Conservation (phyloP, 768 basidiomycete genomes). For the Auricularia auricula-judae region DNA sequence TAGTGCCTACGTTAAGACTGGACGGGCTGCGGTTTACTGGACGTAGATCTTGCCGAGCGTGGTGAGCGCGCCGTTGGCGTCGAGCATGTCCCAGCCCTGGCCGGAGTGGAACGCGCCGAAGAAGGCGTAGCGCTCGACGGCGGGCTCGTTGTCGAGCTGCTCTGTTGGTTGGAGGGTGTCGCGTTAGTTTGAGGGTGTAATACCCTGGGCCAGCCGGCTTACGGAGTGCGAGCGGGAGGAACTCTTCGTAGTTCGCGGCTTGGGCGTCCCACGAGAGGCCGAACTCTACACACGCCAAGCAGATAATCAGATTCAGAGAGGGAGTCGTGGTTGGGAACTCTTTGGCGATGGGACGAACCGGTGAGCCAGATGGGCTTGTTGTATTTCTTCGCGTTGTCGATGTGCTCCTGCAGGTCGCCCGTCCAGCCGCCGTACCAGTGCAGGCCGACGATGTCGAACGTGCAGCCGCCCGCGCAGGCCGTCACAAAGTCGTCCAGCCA, state of each 20-base stretch:
- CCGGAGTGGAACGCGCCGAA: conserved; percentile 8
- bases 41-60: conserved; percentile 6
- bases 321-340: not conserved
- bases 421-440: conserved; percentile 9
- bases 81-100: conserved; percentile 7
- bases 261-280: conserved; percentile 5
- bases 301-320: not conserved
- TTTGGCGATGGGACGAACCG: not conserved
- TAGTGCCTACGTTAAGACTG: too few relatives aligned
- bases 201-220: not conserved
- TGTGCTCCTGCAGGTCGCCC: conserved; percentile 4
- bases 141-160: conserved; percentile 5
- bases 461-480: not conserved
- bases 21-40: not conserved
- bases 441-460: not conserved
- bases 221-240: conserved; percentile 5
- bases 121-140: conserved; percentile 6
- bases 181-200: not conserved
- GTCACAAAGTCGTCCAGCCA: not conserved
- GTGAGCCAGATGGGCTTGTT: conserved; percentile 5
- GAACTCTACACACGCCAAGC: conserved; percentile 2
- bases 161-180: not conserved
- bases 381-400: conserved; percentile 7
- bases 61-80: conserved; percentile 4
- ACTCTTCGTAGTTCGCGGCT: conserved; percentile 4